Percentiles rank a stretch among this genome's conserved stretches.
phyloP scores from a whole-genome alignment of 2,329 filamentous ascomycete species.

The Penicillium paneum region DNA sequence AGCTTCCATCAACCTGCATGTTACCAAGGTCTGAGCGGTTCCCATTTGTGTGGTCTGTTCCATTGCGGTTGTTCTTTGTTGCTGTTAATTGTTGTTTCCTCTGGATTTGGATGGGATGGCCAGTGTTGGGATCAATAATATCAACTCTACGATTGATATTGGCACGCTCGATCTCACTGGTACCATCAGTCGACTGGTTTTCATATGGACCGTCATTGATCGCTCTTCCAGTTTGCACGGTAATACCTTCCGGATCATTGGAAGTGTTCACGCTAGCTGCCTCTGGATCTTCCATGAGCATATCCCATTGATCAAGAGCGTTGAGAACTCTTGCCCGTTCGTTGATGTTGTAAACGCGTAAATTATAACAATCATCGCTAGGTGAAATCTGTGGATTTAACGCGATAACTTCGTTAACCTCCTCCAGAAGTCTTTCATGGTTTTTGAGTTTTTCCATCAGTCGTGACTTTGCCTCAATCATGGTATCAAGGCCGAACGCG shows the following conservation, averaged over 20 bases:
- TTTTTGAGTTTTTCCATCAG: background rate
- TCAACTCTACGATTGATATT: background rate
- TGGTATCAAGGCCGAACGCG: too few species aligned
- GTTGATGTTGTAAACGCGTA: background rate
- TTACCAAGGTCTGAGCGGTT: background rate
- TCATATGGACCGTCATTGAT: background rate
- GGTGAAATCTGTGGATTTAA: background rate
- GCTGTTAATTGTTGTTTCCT: background rate
- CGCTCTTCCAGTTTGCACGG: background rate
- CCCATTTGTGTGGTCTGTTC: background rate
- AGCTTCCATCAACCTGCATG: background rate
- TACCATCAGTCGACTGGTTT: background rate
- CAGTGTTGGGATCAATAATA: background rate
- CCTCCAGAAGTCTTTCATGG: background rate
- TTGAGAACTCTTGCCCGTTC: background rate
- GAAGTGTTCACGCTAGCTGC: background rate
- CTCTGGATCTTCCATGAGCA: background rate
- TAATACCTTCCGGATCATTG: background rate
- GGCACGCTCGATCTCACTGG: background rate
- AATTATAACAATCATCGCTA: background rate
- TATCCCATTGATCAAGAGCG: background rate
- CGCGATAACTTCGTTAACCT: slow-evolving; percentile 2
- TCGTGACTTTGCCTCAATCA: background rate
- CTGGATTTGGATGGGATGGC: background rate
- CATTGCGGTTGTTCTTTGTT: background rate